phyloP scores from a whole-genome alignment of 2,329 filamentous ascomycete genomes.

The Penicillium freii region DNA sequence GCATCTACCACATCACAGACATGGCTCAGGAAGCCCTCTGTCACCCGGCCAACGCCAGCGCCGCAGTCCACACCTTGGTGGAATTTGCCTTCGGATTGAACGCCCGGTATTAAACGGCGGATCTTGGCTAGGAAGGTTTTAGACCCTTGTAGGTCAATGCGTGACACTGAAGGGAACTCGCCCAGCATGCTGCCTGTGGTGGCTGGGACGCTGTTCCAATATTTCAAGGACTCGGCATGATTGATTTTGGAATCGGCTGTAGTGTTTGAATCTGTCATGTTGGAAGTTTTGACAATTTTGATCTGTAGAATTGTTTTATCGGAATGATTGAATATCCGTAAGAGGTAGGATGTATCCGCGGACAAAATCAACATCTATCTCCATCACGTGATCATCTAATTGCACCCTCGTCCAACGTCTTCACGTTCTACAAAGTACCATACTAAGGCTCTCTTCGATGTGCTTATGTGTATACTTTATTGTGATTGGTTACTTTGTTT shows the following conservation, averaged over 20 bases:
- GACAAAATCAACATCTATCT: background rate
- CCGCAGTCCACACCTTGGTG: conserved; percentile 57
- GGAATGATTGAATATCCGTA: background rate
- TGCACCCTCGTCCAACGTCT: too few species aligned
- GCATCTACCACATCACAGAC: conserved; percentile 73
- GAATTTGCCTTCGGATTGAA: conserved; percentile 15
- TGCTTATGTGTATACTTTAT: background rate
- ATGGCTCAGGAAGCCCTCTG: conserved; percentile 69
- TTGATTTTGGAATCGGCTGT: conserved; percentile 30
- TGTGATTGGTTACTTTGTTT: background rate
- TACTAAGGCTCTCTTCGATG: background rate
- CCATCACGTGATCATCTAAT: background rate
- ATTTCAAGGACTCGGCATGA: conserved; percentile 36
- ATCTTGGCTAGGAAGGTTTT: conserved; percentile 68
- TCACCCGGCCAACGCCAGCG: conserved; percentile 78
- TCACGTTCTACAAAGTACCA: too few species aligned
- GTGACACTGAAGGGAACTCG: conserved; percentile 64
- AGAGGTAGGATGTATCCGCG: background rate
- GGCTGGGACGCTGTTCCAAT: conserved; percentile 41
- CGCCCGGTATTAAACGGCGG: conserved; percentile 37
- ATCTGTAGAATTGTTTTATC: background rate
- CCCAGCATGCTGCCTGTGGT: conserved; percentile 57
- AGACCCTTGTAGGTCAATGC: conserved; percentile 69
- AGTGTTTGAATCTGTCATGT: conserved; percentile 3
- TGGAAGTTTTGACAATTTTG: background rate